A percentile compares a stretch with the other conserved stretches of the same genome.
Conservation (phyloP, 1,284 basidiomycete genomes). For the Marasmius tenuissimus region DNA sequence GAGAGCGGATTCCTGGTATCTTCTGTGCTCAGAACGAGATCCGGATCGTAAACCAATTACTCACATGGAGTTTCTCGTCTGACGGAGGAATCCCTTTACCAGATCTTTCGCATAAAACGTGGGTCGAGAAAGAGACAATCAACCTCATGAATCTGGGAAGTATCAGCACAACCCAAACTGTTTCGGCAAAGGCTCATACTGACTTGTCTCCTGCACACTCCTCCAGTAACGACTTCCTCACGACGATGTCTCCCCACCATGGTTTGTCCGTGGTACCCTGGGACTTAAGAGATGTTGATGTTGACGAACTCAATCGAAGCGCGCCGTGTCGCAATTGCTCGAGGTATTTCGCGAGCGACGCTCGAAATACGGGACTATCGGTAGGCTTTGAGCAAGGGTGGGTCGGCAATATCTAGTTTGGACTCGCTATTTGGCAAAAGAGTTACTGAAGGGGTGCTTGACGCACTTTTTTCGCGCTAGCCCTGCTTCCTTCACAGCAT, state of each 20-base stretch:
- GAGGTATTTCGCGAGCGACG: slow-evolving; percentile 48
- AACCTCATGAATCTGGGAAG: slow-evolving; percentile 46
- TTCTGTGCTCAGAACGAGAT: neutral
- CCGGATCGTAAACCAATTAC: too few species aligned
- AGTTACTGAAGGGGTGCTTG: neutral
- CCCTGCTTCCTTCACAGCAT: slow-evolving; percentile 36
- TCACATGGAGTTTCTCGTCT: neutral
- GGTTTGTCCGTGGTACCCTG: slow-evolving; percentile 13
- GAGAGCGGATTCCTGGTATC: too few species aligned
- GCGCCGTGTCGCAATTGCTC: slow-evolving; percentile 41
- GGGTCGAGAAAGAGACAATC: slow-evolving; percentile 49
- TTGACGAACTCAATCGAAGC: slow-evolving; percentile 24
- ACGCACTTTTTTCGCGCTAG: slow-evolving; percentile 33
- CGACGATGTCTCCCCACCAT: slow-evolving; percentile 57
- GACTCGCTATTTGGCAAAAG: neutral
- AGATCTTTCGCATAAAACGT: slow-evolving; percentile 38
- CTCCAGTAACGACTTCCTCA: slow-evolving; percentile 52
- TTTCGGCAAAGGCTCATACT: slow-evolving; percentile 6
- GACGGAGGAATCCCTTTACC: slow-evolving; percentile 5
- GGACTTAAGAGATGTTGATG: slow-evolving; percentile 11
- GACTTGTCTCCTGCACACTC: slow-evolving; percentile 55
- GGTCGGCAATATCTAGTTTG: slow-evolving; percentile 39
- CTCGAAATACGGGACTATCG: slow-evolving; percentile 48
- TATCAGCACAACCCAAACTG: neutral
- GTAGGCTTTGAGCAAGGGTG: slow-evolving; percentile 52